A percentile compares a stretch with the other conserved stretches of the same genome.
Conservation (phyloP, 495 filamentous ascomycete genomes). For the Tuber calosporum region DNA sequence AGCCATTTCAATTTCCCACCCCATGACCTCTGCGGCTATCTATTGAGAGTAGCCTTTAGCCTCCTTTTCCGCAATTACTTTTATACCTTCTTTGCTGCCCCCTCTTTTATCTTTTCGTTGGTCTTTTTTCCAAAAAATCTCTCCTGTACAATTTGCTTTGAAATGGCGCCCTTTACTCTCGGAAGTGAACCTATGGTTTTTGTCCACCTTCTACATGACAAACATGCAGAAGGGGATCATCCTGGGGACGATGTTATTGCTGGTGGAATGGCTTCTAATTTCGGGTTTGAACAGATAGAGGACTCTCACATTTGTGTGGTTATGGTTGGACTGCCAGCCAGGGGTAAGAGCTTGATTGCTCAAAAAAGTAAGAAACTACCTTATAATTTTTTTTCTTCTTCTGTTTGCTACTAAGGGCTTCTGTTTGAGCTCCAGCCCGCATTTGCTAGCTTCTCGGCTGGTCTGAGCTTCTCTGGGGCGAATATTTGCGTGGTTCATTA, state of each 20-base stretch:
- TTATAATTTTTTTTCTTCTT: not conserved
- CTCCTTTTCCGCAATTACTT: not conserved
- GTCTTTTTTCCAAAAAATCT: slow-evolving; percentile 16
- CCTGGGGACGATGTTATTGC: slow-evolving; percentile 1
- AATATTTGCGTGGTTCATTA: not conserved
- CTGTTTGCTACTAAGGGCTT: slow-evolving; percentile 8
- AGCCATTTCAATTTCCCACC: not conserved
- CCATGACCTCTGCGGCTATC: not conserved
- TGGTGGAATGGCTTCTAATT: slow-evolving; percentile 30
- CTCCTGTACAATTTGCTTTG: slow-evolving; percentile 6
- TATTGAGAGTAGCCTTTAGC: not conserved
- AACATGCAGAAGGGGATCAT: slow-evolving; percentile 13
- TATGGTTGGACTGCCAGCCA: slow-evolving; percentile 92
- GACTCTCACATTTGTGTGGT: slow-evolving; percentile 95
- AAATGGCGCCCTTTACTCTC: slow-evolving; percentile 21
- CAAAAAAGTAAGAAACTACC: slow-evolving; percentile 59
- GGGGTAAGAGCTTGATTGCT: slow-evolving; percentile 94
- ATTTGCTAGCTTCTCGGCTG: not conserved
- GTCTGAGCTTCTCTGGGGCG: not conserved
- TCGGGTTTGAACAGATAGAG: slow-evolving; percentile 60
- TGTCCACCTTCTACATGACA: slow-evolving; percentile 24
- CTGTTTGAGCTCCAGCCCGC: not conserved
- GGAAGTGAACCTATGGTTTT: slow-evolving; percentile 25
- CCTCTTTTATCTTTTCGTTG: slow-evolving; percentile 4
- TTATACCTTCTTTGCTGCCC: not conserved